Conservation (phyloP, 139 green algal species). For the Edaphochlamys debaryana region DNA sequence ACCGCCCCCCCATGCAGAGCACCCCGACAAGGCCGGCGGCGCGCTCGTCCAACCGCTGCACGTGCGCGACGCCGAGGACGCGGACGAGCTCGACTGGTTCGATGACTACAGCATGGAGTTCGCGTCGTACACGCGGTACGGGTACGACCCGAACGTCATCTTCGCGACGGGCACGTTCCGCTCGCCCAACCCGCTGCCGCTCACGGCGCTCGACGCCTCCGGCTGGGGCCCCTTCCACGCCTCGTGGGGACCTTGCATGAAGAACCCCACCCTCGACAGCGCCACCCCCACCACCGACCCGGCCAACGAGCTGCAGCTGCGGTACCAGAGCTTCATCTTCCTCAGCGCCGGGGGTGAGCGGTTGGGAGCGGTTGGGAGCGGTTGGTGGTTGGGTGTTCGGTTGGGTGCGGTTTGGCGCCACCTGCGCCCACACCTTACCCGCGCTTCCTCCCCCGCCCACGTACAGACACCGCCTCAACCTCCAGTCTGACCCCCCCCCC, state of each 20-base stretch:
- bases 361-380: not conserved
- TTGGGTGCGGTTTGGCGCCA: too few species aligned
- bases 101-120: constrained; percentile 19
- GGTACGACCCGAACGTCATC: constrained; percentile 1
- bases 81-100: constrained; percentile 9
- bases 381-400: too few species aligned
- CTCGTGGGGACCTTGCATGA: constrained; percentile 17
- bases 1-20: too few species aligned
- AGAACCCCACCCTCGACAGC: not conserved
- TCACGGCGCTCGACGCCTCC: constrained; percentile 6
- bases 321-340: not conserved
- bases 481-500: not conserved
- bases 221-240: constrained; percentile 21
- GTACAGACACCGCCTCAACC: too few species aligned
- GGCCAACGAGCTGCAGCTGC: not conserved
- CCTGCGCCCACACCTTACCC: too few species aligned
- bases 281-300: not conserved
- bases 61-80: not conserved
- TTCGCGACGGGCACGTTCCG: not conserved
- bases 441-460: too few species aligned
- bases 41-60: not conserved
- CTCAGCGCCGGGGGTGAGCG: not conserved
- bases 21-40: not conserved
- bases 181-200: constrained; percentile 15
- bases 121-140: constrained; percentile 27